A percentile compares a stretch with the other conserved stretches of the same genome.
Evolutionary conservation across 2,329 filamentous ascomycete species (phyloP).

Genomic region (Hypoxylon sp.): DNA sequence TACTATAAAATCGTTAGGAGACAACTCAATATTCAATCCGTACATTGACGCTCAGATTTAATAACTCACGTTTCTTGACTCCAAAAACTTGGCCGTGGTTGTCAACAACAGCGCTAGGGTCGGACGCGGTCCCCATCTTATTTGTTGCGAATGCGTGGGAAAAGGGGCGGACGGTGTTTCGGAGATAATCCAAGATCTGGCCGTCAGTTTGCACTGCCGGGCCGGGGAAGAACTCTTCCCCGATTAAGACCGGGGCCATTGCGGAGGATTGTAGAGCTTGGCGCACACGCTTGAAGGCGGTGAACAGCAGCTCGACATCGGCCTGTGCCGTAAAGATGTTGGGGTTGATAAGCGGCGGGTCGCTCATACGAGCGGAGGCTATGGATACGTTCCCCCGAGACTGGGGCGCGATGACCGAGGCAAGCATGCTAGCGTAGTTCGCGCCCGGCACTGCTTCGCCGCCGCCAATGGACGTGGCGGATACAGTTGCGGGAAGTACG

Average conservation of each 20-base stretch:
- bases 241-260: conserved; percentile 76
- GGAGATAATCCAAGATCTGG: conserved; percentile 59
- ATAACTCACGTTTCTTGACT: conserved; percentile 56
- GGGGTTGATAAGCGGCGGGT: conserved; percentile 53
- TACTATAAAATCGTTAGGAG: conserved; percentile 48
- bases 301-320: conserved; percentile 76
- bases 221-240: conserved; percentile 72
- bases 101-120: conserved; percentile 68
- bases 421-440: conserved; percentile 50
- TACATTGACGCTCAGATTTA: neutral
- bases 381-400: conserved; percentile 73
- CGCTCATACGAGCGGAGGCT: conserved; percentile 62
- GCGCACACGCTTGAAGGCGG: conserved; percentile 74
- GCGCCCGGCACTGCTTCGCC: conserved; percentile 34
- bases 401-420: conserved; percentile 48
- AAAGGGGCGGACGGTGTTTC: conserved; percentile 44
- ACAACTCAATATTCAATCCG: neutral
- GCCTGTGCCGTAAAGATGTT: conserved; percentile 51
- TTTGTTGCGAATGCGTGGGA: conserved; percentile 68
- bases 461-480: conserved; percentile 4
- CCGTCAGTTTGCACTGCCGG: conserved; percentile 71
- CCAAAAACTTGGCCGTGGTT: conserved; percentile 67
- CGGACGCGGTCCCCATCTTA: conserved; percentile 66
- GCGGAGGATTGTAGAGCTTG: conserved; percentile 72
- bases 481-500: conserved; percentile 26